Base-by-base conservation (phyloP, 2,329 filamentous ascomycete species). In the Emergomyces pasteurianus region DNA sequence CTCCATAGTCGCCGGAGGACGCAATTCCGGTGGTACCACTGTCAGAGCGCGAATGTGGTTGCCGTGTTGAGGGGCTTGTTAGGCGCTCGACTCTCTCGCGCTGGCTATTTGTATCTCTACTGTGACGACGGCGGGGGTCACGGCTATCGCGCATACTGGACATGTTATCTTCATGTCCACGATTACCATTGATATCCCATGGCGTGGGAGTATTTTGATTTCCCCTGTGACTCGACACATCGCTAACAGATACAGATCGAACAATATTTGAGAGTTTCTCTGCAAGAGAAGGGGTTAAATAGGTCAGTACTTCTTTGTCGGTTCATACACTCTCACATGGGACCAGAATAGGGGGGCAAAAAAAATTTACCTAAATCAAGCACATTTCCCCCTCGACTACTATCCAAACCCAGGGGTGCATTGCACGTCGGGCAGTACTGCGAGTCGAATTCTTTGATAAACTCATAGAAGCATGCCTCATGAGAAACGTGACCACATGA, bases 381-480 rank as follows among this genome's bases (percentile, higher is more conserved):
- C 59, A 96, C 87, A 78, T 96, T 96, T 65, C 92, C 92, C 62
- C 91, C 91, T 65, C 94, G 84, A 73, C 90, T 96, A 7, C 91
- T 94, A 75, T 99, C 94, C 50, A 99, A 79, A 64, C 92, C 90
- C 58, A 99, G 78, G 23, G 94, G 91, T 65, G 92, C 89, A 78
- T 96, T 88, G 75, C 94, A 99, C 65, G 89, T 88, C 34, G 94
- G 94, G 75, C 94, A 99, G 70, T 90, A 92, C 70, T 97, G 91
- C 59, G 89, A 89, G 67, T 97, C 92, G 62, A 92, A 89, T 71
- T 96, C 92, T 70, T 90, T 89, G 68, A 99, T 95, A 72, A 95
- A 96, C 75, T 99, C 94, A 77, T 97, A 97, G 73, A 99, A 97
- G 76, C 94, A 99, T 42, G 92, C 94, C 74, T 97, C 94, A 73